Evolutionary conservation across 176 grass and related monocot species (phyloP).

Genomic region (maize (Zea mays)): DNA sequence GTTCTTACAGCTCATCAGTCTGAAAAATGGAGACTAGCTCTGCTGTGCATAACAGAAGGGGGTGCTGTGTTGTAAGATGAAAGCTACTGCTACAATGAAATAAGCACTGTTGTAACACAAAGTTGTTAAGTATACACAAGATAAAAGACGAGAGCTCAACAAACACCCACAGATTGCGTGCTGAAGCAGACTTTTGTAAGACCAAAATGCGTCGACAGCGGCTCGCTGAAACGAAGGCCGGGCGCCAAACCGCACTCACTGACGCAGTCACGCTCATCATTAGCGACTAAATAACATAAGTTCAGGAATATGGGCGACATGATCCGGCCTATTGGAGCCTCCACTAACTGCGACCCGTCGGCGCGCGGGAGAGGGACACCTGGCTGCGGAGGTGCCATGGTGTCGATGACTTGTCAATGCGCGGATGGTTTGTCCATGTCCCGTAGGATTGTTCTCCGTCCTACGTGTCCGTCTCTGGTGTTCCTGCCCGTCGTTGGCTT

Average conservation of each 20-base stretch:
- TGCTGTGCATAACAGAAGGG: background rate
- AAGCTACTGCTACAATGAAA: background rate
- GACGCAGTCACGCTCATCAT: constrained; percentile 32
- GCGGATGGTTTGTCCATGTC: background rate
- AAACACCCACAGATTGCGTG: constrained; percentile 22
- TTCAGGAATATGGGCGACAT: constrained; percentile 31
- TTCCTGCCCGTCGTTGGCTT: background rate
- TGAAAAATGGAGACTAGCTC: background rate
- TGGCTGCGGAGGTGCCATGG: background rate
- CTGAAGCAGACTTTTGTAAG: constrained; percentile 30
- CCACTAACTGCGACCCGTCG: constrained; percentile 50
- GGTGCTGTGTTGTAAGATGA: background rate
- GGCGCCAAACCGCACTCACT: constrained; percentile 49
- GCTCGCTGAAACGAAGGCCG: constrained; percentile 29
- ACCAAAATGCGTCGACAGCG: background rate
- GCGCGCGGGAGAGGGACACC: background rate
- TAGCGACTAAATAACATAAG: constrained; percentile 10
- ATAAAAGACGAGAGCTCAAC: background rate
- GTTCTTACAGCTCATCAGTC: background rate
- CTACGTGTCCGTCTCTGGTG: constrained; percentile 25
- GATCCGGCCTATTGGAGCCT: constrained; percentile 43
- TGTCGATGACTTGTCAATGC: constrained; percentile 53
- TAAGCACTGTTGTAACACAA: background rate
- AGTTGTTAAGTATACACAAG: background rate
- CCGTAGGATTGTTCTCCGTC: constrained; percentile 1